Conservation (phyloP, 208 protist genomes). For the Acanthamoeba rhysodes region DNA sequence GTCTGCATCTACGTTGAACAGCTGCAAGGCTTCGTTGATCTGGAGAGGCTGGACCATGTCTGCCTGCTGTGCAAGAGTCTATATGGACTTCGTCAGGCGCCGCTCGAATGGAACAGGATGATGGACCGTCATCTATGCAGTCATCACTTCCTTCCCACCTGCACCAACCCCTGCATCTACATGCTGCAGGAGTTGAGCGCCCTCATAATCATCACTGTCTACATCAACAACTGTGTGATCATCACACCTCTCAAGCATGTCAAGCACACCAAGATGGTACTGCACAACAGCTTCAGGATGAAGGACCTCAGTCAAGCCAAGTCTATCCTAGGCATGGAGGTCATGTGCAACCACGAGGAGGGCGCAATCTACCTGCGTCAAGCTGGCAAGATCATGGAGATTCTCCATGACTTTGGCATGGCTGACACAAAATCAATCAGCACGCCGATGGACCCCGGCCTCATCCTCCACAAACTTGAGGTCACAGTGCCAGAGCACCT, state of each 20-base stretch:
- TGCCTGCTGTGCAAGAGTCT: slow-evolving; percentile 29
- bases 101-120: slow-evolving; percentile 9
- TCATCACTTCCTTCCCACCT: background rate
- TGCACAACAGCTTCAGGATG: background rate
- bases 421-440: background rate
- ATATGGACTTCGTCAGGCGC: background rate
- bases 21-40: background rate
- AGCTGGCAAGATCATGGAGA: background rate
- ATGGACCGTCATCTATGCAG: background rate
- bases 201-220: slow-evolving; percentile 15
- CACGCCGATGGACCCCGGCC: background rate
- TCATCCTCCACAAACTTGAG: background rate
- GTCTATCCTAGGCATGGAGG: slow-evolving; percentile 31
- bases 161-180: slow-evolving; percentile 33
- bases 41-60: background rate
- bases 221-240: slow-evolving; percentile 13
- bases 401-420: background rate
- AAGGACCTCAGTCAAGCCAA: slow-evolving; percentile 7
- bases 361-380: background rate
- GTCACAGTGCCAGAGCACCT: background rate
- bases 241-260: background rate
- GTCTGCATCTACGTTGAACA: background rate
- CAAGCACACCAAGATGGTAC: background rate
- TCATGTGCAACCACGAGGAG: background rate
- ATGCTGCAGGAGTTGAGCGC: background rate